A percentile compares a stretch with the other conserved stretches of the same genome.
phyloP scores from a whole-genome alignment of 495 filamentous ascomycete species.

The Neurospora sp. region DNA sequence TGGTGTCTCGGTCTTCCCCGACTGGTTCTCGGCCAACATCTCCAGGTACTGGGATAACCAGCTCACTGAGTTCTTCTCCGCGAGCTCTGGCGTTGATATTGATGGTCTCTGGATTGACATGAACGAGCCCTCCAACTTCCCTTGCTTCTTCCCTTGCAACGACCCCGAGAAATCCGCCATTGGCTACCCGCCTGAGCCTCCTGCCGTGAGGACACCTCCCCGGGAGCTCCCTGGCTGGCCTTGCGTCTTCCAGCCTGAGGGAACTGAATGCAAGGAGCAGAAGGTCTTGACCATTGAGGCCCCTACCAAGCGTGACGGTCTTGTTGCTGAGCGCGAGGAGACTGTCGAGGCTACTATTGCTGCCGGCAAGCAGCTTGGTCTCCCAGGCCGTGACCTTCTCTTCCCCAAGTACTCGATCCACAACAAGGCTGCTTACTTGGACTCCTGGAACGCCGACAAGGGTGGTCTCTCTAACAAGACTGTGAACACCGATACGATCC shows the following conservation, averaged over 20 bases:
- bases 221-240: conserved; percentile 63
- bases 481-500: conserved; percentile 62
- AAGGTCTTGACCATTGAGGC: not conserved
- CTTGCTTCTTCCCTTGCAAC: conserved; percentile 65
- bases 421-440: conserved; percentile 47
- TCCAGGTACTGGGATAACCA: conserved; percentile 66
- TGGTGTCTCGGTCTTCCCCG: conserved; percentile 68
- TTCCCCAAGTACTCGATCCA: conserved; percentile 66
- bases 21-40: conserved; percentile 68
- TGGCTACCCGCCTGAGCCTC: conserved; percentile 55
- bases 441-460: conserved; percentile 36
- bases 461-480: conserved; percentile 64
- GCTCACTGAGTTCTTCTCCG: conserved; percentile 58
- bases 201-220: conserved; percentile 47
- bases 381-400: conserved; percentile 56
- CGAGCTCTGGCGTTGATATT: conserved; percentile 60
- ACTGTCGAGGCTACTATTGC: not conserved
- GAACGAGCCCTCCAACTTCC: conserved; percentile 59
- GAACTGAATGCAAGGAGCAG: conserved; percentile 15
- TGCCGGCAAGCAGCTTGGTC: conserved; percentile 38
- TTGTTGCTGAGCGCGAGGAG: not conserved
- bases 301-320: not conserved
- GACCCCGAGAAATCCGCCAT: conserved; percentile 47
- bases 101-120: conserved; percentile 86
- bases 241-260: conserved; percentile 56